phyloP scores from a whole-genome alignment of 2,329 filamentous ascomycete species.

The Xylogone sp. region DNA sequence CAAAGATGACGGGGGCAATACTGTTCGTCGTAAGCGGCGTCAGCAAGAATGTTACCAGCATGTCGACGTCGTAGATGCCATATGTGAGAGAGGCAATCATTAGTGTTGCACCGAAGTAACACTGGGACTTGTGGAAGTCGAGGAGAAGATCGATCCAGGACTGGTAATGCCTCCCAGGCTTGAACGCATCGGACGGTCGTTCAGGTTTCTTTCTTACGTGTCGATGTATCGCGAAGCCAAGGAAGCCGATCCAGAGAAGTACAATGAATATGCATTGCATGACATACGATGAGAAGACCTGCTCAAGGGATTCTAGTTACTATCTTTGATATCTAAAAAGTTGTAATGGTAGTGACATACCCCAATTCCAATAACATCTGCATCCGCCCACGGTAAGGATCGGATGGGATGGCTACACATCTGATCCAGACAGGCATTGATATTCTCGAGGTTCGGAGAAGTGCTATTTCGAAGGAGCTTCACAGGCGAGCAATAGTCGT shows the following conservation, averaged over 20 bases:
- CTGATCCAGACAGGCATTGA: neutral
- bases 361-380: neutral
- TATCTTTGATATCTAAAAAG: neutral
- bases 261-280: neutral
- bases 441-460: neutral
- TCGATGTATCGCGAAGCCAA: neutral
- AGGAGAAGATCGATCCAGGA: neutral
- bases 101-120: neutral
- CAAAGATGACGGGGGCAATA: neutral
- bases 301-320: neutral
- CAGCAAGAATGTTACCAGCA: neutral
- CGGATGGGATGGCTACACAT: neutral
- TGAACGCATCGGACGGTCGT: neutral
- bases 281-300: neutral
- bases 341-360: neutral
- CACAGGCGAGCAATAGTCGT: neutral
- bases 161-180: neutral
- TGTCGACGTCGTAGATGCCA: neutral
- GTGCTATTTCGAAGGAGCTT: neutral
- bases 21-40: neutral
- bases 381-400: neutral
- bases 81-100: neutral
- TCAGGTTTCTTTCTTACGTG: neutral
- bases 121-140: neutral
- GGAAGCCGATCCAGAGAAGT: neutral